Percentiles rank a stretch among this genome's conserved stretches.
Conservation (phyloP, 371 early-diverging fungal species). For the Mucor mucedo region DNA sequence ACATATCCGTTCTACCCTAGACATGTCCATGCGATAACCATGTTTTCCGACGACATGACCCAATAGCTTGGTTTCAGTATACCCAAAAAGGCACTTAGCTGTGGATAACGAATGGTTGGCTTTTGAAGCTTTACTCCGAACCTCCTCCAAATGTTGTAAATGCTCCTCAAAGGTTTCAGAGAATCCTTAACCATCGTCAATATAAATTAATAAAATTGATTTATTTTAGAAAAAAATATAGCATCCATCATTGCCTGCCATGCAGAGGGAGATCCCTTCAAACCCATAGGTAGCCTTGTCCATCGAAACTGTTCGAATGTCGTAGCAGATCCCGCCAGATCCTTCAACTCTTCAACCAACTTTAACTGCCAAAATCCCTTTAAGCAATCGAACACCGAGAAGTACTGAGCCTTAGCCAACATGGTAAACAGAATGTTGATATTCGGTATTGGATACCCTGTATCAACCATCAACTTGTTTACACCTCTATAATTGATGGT, state of each 20-base stretch:
- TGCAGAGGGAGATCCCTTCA: background rate
- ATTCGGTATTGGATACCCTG: conserved; percentile 7
- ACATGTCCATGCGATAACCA: background rate
- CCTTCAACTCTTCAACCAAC: background rate
- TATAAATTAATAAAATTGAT: conserved; percentile 6
- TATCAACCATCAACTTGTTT: too few species aligned
- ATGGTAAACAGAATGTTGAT: too few species aligned
- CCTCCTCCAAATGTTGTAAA: background rate
- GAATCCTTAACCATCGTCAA: conserved; percentile 1
- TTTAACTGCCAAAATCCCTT: conserved; percentile 1
- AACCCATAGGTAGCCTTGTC: conserved; percentile 1
- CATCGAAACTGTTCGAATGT: background rate
- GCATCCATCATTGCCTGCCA: background rate
- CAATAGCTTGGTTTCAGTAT: background rate
- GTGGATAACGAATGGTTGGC: background rate
- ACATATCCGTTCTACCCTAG: background rate
- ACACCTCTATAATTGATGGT: background rate
- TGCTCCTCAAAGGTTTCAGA: conserved; percentile 1
- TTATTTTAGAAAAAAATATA: background rate
- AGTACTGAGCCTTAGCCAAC: too few species aligned
- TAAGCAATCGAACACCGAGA: too few species aligned
- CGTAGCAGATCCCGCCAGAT: background rate
- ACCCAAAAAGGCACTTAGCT: background rate
- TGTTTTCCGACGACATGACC: background rate
- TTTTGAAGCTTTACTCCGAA: background rate